Base-by-base conservation (phyloP, 495 filamentous ascomycete genomes). In the Astrothelium subdiscretum region DNA sequence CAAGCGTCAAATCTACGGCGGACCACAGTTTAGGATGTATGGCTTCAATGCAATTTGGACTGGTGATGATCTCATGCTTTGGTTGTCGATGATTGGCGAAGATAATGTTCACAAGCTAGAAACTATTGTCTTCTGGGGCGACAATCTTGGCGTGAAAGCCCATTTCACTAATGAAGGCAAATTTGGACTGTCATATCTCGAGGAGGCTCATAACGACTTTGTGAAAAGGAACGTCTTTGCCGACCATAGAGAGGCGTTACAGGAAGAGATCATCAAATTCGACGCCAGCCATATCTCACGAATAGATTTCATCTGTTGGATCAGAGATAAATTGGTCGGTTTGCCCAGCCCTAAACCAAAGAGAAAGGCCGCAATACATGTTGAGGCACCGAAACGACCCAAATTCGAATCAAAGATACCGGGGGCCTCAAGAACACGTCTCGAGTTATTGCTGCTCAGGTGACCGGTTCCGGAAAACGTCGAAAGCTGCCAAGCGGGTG, bases 81-180 rank as follows among this genome's bases (percentile, higher is more conserved):
- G 48, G 48, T 20, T 54, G 24, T 54, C 48, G 11, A 54, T 54
- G 48, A 54, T 54, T 54, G 48, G 48, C 6, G 48, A 54, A 54
- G 48, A 54, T 5, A 54, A 54, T 54, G 48, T 29, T 15, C 10
- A 12, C 10, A 54, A 15, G 8, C 48, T 54, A 20, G 29, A 15
- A 24, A 54, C 48, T 2, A 54, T 54, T 29, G 48, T 54, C 3
- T 54, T 54, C 24, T 54, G n/a, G n/a, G 48, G 48, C 6, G 22
- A 27, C 24, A 54, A 54, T 54, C 24, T 54, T 8, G 22, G 48
- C 3, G 48, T 15, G 22, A 54, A 29, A 29, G 48, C 48, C 6
- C 20, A 11, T 29, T 54, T 54, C 48, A 54, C 48, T 27, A 54
- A 20, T 29, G 48, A 15, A 29, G 24, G 29, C 22, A 54, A 15